phyloP scores from a whole-genome alignment of 345 rosid genomes.

The Aurinia saxatilis region DNA sequence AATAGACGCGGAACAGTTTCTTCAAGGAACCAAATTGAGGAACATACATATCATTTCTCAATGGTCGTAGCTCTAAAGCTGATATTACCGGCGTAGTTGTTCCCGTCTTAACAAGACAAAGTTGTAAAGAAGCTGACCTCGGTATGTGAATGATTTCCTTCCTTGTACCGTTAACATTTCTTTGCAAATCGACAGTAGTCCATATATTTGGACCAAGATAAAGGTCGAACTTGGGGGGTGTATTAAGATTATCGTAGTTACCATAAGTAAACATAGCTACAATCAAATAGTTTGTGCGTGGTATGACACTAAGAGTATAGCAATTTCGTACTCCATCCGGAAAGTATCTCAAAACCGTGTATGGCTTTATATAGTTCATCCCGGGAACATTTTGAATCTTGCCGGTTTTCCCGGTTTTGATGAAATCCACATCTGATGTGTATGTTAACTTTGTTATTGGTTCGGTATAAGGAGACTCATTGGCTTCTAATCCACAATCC shows the following conservation, averaged over 20 bases:
- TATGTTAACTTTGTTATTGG: slow-evolving; percentile 18
- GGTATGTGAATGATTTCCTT: slow-evolving; percentile 20
- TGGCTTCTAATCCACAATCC: slow-evolving; percentile 22
- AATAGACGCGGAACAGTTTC: neutral
- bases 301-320: slow-evolving; percentile 12
- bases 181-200: slow-evolving; percentile 20
- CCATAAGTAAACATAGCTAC: slow-evolving; percentile 25
- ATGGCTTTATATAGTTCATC: neutral
- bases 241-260: slow-evolving; percentile 19
- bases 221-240: slow-evolving; percentile 17
- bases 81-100: slow-evolving; percentile 31
- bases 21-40: slow-evolving; percentile 30
- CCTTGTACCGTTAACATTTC: neutral
- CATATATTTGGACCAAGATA: slow-evolving; percentile 27
- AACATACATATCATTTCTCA: slow-evolving; percentile 10
- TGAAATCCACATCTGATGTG: slow-evolving; percentile 8
- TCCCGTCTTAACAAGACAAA: slow-evolving; percentile 26
- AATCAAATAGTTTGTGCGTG: slow-evolving; percentile 20
- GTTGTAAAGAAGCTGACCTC: slow-evolving; percentile 7
- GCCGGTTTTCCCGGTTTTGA: slow-evolving; percentile 17
- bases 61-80: slow-evolving; percentile 28
- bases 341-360: slow-evolving; percentile 23
- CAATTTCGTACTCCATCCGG: slow-evolving; percentile 23
- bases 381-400: slow-evolving; percentile 9
- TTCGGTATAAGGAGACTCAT: slow-evolving; percentile 24